Conservation (phyloP, 2,329 filamentous ascomycete species). For the Cladosporium halotolerans region DNA sequence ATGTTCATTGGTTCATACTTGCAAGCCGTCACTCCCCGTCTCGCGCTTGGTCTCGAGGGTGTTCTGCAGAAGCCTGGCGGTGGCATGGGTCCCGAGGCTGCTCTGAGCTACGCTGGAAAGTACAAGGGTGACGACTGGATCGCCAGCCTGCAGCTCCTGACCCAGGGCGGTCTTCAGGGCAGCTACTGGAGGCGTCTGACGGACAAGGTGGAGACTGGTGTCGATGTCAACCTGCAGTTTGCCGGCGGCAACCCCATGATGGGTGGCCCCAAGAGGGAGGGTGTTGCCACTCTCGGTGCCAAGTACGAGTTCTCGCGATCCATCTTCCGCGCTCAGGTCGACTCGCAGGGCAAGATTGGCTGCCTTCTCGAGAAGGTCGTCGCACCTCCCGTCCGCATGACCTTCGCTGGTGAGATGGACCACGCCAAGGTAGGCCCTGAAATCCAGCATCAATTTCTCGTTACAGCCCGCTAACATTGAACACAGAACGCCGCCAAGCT, state of each 20-base stretch:
- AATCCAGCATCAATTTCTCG: not conserved
- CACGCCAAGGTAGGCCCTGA: conserved; percentile 73
- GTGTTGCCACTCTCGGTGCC: conserved; percentile 81
- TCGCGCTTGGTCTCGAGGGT: conserved; percentile 83
- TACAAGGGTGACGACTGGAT: conserved; percentile 94
- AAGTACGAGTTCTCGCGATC: conserved; percentile 98
- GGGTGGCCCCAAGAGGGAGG: conserved; percentile 71
- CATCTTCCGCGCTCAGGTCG: conserved; percentile 91
- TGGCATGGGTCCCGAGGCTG: conserved; percentile 81
- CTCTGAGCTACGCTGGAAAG: conserved; percentile 80
- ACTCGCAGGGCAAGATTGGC: conserved; percentile 89
- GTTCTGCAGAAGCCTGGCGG: conserved; percentile 87
- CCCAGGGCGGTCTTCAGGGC: conserved; percentile 78
- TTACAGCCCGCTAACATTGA: not conserved
- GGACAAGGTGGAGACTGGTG: conserved; percentile 92
- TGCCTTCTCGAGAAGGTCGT: conserved; percentile 94
- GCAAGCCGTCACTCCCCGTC: conserved; percentile 79
- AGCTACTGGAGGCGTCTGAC: conserved; percentile 92
- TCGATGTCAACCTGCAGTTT: conserved; percentile 87
- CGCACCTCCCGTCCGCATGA: conserved; percentile 84
- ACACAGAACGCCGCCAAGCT: conserved; percentile 86
- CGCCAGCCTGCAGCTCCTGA: conserved; percentile 81
- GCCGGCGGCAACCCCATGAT: conserved; percentile 60
- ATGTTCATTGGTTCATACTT: conserved; percentile 95
- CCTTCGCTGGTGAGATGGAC: conserved; percentile 94